phyloP scores from a whole-genome alignment of 106 monocot genomes.

The Allium fistulosum region DNA sequence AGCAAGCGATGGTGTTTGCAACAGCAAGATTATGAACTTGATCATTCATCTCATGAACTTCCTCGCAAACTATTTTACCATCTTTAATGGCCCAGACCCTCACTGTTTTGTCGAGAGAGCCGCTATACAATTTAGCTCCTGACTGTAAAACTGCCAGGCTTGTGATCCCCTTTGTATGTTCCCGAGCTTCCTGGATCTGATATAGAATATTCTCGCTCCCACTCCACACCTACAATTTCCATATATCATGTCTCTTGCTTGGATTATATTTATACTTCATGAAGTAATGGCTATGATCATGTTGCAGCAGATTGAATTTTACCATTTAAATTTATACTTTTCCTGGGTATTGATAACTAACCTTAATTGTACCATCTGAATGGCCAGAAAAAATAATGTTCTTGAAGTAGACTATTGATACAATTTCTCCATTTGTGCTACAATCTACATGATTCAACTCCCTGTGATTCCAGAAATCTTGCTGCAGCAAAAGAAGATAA shows the following conservation, averaged over 20 bases:
- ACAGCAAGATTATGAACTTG: conserved; percentile 33
- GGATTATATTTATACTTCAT: not conserved
- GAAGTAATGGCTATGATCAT: not conserved
- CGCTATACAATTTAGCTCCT: conserved; percentile 44
- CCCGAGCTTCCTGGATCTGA: conserved; percentile 29
- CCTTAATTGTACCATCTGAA: conserved; percentile 55
- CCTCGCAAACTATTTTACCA: conserved; percentile 20
- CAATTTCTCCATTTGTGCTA: conserved; percentile 39
- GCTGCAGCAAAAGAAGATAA: conserved; percentile 8
- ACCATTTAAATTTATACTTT: not conserved
- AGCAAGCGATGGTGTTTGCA: conserved; percentile 39
- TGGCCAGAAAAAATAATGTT: conserved; percentile 44
- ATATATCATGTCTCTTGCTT: no score
- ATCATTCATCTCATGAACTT: conserved; percentile 47
- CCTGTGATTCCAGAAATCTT: conserved; percentile 49
- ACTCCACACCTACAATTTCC: conserved; percentile 25
- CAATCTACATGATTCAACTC: conserved; percentile 42
- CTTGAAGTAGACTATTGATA: conserved; percentile 30
- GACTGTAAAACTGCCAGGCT: conserved; percentile 34
- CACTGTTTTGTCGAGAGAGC: conserved; percentile 42
- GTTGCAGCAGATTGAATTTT: conserved; percentile 4
- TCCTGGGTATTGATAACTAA: not conserved
- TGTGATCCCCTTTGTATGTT: conserved; percentile 51
- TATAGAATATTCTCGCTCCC: conserved; percentile 31
- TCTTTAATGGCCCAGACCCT: conserved; percentile 41